Base-by-base conservation (phyloP, 176 grass and related monocot genomes). In the Ampelocalamus luodianensis region DNA sequence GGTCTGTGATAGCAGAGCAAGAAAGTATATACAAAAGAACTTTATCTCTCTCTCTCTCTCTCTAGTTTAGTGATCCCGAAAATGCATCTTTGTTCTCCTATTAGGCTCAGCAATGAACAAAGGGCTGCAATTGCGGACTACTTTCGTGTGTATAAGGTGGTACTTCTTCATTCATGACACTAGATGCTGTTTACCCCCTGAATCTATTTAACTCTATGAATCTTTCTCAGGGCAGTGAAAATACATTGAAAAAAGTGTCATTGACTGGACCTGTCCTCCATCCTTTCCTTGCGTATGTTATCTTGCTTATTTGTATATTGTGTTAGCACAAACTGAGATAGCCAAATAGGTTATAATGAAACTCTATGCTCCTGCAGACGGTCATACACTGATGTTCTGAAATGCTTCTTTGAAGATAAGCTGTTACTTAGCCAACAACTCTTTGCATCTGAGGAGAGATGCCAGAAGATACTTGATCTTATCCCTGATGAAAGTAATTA, bases 1-100 rank as follows among this genome's bases (percentile, higher is more conserved):
- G 96, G 93, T 98, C 56, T 98, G 96, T 83, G 96, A 98, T 87
- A 88, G 78, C 40, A 91, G 79, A 90, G 93, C 93, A 75, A 95
- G 96, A 94, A 98, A 85, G 96, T 98, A 86, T 55, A 77, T 10
- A 23, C 4, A 37, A 60, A 63, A 74, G 1, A 82, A 59, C 42
- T 67, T 78, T 72, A 49, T 11, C 32, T 34, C 32, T 34, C 32
- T 34, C 32, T 34, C 32, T 65, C 15, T 68, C 76, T 87, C 38
- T 48, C 74, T 80, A 40, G 16, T 59, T 76, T 42, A n/a, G 1
- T 65, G 34, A 69, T 72, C 10, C n/a, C 86, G 37, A 83, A 79
- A 71, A 76, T 54, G 70, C 54, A 85, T 44, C 32, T 68, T 18
- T 59, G 26, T 78, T 83, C 42, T 82, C 10, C 5, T 82, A 76